Base-by-base conservation (phyloP, 306 rosid species). In the Medicago truncatula region DNA sequence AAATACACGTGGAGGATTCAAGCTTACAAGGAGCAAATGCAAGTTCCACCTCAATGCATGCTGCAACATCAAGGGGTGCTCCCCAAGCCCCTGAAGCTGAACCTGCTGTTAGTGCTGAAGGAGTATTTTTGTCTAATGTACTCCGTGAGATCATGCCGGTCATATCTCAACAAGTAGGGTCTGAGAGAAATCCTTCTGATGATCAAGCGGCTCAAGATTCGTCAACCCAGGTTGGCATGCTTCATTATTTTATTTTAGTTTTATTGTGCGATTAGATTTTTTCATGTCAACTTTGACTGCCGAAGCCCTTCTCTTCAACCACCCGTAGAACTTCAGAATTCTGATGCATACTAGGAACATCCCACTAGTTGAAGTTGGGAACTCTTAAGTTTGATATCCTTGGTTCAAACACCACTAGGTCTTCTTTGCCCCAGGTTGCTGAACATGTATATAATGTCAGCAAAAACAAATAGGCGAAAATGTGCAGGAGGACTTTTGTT, bases 121-220 rank as follows among this genome's bases (percentile, higher is more conserved):
- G 96, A 83, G 38, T 89, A 67, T 90, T 89, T 78, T 82, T 92
- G 81, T 96, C 98, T 53, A 89, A 84, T 77, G 12, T 96, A 52
- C 96, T 96, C 76, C 97, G 80, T 2, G 91, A 87, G 78, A 84
- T 96, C 80, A 89, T 96, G 86, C 99, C 99, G 20, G 38, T 85
- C 58, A 70, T 93, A 75, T 86, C 97, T 64, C 91, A 81, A 81
- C 91, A 83, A 75, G 46, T 83, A 63, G 88, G 80, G 40, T 57
- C 82, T 13, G 92, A 83, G 72, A 82, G 76, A 73, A 87, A 81
- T 75, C 62, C 86, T 73, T 85, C 88, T 1, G 89, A 84, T 74
- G 77, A 64, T 73, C 82, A 21, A 67, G 81, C 28, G 38, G 62
- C 83, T 74, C 75, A 60, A 65, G 90, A 84, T 81, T 77, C 87